A percentile compares a stretch with the other conserved stretches of the same genome.
These are phyloP conservation scores for Pichia cephalocereana DNA, from an alignment of 805 yeast species.

Conservation along the genomic window DNA sequence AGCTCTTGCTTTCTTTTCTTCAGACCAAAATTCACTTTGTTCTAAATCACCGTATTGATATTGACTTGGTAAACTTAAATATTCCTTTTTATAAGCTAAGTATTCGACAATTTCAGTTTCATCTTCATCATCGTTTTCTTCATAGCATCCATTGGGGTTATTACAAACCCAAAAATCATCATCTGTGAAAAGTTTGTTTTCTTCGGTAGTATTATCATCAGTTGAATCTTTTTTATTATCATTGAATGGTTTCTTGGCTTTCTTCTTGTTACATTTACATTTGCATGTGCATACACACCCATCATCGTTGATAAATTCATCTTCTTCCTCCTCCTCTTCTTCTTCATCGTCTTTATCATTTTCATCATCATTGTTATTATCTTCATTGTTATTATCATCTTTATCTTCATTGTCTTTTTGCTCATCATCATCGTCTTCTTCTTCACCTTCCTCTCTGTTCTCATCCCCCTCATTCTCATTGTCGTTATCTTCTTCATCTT, in stretches of 20 bases:
- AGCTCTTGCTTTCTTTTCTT: conserved; percentile 15
- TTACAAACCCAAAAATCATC: not conserved
- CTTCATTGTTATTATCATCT: too few species aligned
- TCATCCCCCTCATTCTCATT: not conserved
- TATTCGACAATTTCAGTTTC: not conserved
- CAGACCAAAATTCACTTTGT: conserved; percentile 7
- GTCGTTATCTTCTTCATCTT: not conserved
- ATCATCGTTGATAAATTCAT: not conserved
- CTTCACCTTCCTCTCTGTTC: not conserved
- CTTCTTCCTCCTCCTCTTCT: not conserved
- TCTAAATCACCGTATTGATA: not conserved
- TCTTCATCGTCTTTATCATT: conserved; percentile 2
- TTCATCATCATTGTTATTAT: too few species aligned
- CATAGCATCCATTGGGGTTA: not conserved
- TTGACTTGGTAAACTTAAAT: not conserved
- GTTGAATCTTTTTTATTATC: too few species aligned
- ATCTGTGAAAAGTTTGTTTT: not conserved
- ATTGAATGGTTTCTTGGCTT: not conserved
- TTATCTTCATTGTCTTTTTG: not conserved
- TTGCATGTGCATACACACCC: not conserved
- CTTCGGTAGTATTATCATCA: too few species aligned
- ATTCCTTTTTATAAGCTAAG: not conserved
- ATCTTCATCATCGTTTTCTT: conserved; percentile 1
- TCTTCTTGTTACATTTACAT: not conserved
- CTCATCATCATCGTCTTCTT: not conserved